phyloP scores from a whole-genome alignment of 2,329 filamentous ascomycete species.

The Hirsutella rhossiliensis region DNA sequence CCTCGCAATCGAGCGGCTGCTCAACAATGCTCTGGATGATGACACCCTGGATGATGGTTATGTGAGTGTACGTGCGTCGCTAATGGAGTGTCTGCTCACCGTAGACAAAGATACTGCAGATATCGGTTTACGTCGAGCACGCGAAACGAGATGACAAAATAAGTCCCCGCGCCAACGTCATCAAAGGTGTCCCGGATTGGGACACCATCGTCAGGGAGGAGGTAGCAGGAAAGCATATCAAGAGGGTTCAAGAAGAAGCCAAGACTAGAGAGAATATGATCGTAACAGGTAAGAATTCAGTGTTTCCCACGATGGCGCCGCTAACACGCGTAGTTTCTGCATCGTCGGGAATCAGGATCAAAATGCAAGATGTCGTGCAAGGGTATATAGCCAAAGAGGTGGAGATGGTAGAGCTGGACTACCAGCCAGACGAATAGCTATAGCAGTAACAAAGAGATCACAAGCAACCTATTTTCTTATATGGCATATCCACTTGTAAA shows the following conservation, averaged over 20 bases:
- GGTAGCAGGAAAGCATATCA: constrained; percentile 3
- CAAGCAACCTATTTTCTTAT: too few relatives aligned
- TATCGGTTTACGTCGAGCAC: constrained; percentile 1
- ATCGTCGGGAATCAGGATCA: background rate
- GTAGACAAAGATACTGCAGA: background rate
- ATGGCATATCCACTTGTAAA: too few relatives aligned
- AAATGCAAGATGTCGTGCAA: background rate
- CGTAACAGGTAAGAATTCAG: background rate
- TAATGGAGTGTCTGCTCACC: background rate
- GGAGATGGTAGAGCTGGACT: background rate
- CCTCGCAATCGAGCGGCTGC: constrained; percentile 1
- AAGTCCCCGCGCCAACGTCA: constrained; percentile 1
- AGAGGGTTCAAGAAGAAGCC: constrained; percentile 3
- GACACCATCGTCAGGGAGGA: constrained; percentile 1
- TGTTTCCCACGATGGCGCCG: background rate
- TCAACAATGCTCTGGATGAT: constrained; percentile 3
- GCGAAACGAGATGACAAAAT: background rate
- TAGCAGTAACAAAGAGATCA: too few relatives aligned
- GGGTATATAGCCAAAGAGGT: background rate
- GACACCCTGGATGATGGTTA: constrained; percentile 6
- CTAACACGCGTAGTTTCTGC: background rate
- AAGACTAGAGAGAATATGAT: constrained; percentile 1
- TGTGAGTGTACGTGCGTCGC: background rate
- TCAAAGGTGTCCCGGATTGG: constrained; percentile 1
- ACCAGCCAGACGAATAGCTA: background rate